Conservation (phyloP, 257 asterid genomes). For the Solanum chiquidenum region DNA sequence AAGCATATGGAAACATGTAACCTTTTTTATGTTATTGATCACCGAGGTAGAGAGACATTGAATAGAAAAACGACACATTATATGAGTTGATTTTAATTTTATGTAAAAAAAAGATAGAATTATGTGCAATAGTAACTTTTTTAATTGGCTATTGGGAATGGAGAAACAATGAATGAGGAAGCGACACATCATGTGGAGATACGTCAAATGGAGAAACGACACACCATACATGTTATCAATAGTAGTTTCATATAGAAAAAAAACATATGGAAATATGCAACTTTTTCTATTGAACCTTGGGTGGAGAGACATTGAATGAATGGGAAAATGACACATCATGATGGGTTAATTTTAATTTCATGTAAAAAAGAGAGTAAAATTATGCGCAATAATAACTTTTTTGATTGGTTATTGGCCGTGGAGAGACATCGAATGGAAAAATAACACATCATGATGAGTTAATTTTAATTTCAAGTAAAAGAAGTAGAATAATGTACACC, state of each 20-base stretch:
- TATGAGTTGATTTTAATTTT: too few species aligned
- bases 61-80: too few species aligned
- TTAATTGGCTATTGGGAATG: too few species aligned
- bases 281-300: not conserved
- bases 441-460: not conserved
- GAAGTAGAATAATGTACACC: not conserved
- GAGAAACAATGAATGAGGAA: too few species aligned
- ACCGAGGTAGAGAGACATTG: not conserved
- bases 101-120: not conserved
- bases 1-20: too few species aligned
- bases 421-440: not conserved
- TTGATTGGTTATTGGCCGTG: not conserved
- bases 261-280: not conserved
- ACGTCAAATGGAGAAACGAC: not conserved
- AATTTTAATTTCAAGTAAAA: not conserved
- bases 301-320: not conserved
- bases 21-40: too few species aligned
- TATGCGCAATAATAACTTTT: not conserved
- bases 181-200: too few species aligned
- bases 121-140: not conserved
- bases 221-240: not conserved
- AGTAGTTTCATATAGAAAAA: not conserved
- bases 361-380: not conserved
- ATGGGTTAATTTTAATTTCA: not conserved
- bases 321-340: too few species aligned